A percentile compares a stretch with the other conserved stretches of the same genome.
Evolutionary conservation across 805 yeast genomes (phyloP).

Genomic region (Diddensiella santjacobensis): DNA sequence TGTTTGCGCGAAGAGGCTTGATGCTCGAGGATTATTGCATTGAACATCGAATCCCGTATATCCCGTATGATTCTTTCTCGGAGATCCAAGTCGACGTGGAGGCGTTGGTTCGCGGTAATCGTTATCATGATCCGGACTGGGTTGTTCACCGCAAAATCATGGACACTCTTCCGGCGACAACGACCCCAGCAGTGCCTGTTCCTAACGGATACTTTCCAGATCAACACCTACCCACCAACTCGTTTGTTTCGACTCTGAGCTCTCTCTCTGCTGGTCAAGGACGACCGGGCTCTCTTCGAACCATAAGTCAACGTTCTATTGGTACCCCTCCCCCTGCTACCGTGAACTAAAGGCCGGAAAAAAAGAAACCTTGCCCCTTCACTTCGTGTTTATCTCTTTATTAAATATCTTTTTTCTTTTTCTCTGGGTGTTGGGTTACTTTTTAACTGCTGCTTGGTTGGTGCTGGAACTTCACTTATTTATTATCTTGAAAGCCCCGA

Average conservation of each 20-base stretch:
- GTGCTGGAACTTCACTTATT: too few relatives aligned
- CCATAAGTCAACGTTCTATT: background rate
- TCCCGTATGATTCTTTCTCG: conserved; percentile 40
- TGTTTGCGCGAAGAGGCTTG: conserved; percentile 42
- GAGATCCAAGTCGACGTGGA: conserved; percentile 37
- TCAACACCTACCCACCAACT: background rate
- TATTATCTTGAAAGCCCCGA: too few relatives aligned
- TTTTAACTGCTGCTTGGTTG: too few relatives aligned
- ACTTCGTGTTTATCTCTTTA: background rate
- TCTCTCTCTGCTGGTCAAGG: conserved; percentile 1
- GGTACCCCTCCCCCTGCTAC: conserved; percentile 3
- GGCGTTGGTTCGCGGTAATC: conserved; percentile 26
- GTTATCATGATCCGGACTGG: conserved; percentile 17
- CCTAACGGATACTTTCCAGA: background rate
- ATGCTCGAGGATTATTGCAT: conserved; percentile 40
- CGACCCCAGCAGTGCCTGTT: background rate
- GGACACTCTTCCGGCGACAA: background rate
- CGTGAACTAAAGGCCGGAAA: background rate
- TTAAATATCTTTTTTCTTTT: background rate
- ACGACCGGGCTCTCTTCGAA: background rate
- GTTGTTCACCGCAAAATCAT: background rate
- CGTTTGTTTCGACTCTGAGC: background rate
- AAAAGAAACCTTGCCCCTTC: too few relatives aligned
- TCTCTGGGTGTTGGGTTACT: too few relatives aligned
- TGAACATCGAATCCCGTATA: conserved; percentile 39